phyloP scores from a whole-genome alignment of 2,329 filamentous ascomycete species.

The Diaporthe ilicicola region DNA sequence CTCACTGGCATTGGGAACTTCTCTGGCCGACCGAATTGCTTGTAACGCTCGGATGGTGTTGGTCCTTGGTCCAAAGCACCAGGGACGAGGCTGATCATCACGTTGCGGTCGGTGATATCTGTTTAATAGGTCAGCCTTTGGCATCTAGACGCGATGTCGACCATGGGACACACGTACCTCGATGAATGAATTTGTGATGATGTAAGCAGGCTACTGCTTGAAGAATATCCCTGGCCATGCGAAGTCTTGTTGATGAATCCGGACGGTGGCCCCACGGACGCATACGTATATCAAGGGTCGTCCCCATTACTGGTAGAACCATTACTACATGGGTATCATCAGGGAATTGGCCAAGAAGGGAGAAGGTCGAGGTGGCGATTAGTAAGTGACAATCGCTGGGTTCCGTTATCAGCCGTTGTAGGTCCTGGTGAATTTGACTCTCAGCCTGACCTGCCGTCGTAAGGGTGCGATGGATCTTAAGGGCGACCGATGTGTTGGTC shows the following conservation, averaged over 20 bases:
- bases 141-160: neutral
- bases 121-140: neutral
- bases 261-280: neutral
- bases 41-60: conserved; percentile 4
- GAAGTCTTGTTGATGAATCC: neutral
- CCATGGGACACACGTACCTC: neutral
- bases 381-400: neutral
- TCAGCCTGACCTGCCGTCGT: conserved; percentile 4
- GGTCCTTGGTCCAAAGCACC: neutral
- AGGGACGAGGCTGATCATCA: neutral
- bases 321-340: neutral
- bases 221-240: conserved; percentile 1
- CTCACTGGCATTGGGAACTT: neutral
- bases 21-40: neutral
- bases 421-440: neutral
- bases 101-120: neutral
- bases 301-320: neutral
- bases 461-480: neutral
- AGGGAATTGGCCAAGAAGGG: neutral
- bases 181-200: neutral
- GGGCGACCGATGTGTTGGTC: neutral
- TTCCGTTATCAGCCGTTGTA: neutral
- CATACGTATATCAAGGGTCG: neutral
- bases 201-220: neutral
- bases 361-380: neutral